A percentile compares a stretch with the other conserved stretches of the same genome.
These are phyloP conservation scores for Sporothrix humicola DNA, from an alignment of 2,329 filamentous ascomycete genomes.

Conservation along the genomic window DNA sequence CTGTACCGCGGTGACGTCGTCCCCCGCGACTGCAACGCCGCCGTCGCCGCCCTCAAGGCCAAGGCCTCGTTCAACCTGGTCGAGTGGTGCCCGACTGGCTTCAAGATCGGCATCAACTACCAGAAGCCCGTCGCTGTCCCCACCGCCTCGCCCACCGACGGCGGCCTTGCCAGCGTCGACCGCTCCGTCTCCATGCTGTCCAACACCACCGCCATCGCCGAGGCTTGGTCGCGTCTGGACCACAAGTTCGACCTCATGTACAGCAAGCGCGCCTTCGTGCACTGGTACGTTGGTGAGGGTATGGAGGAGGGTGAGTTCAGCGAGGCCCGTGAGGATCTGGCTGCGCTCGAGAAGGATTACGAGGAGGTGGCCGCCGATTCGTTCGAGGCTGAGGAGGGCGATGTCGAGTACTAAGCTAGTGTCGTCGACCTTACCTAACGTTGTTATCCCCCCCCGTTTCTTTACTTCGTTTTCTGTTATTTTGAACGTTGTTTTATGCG, in stretches of 20 bases:
- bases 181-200: constrained; percentile 72
- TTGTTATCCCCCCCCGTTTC: not conserved
- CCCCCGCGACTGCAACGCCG: constrained; percentile 70
- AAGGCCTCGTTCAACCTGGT: constrained; percentile 75
- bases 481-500: not conserved
- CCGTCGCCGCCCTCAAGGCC: constrained; percentile 70
- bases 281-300: constrained; percentile 85
- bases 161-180: constrained; percentile 66
- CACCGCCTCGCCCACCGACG: constrained; percentile 56
- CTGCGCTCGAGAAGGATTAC: constrained; percentile 84
- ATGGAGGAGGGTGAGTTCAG: constrained; percentile 94
- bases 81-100: constrained; percentile 76
- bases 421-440: not conserved
- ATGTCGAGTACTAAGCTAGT: constrained; percentile 75
- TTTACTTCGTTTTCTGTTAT: not conserved
- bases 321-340: constrained; percentile 84
- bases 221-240: constrained; percentile 74
- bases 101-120: constrained; percentile 79
- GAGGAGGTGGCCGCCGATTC: constrained; percentile 83
- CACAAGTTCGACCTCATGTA: constrained; percentile 81
- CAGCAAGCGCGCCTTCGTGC: constrained; percentile 76
- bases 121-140: constrained; percentile 69
- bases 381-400: constrained; percentile 65
- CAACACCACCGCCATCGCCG: constrained; percentile 76
- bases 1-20: constrained; percentile 75